Percentiles rank a stretch among this genome's conserved stretches.
phyloP scores from a whole-genome alignment of 768 basidiomycete species.

The Russula foetens region DNA sequence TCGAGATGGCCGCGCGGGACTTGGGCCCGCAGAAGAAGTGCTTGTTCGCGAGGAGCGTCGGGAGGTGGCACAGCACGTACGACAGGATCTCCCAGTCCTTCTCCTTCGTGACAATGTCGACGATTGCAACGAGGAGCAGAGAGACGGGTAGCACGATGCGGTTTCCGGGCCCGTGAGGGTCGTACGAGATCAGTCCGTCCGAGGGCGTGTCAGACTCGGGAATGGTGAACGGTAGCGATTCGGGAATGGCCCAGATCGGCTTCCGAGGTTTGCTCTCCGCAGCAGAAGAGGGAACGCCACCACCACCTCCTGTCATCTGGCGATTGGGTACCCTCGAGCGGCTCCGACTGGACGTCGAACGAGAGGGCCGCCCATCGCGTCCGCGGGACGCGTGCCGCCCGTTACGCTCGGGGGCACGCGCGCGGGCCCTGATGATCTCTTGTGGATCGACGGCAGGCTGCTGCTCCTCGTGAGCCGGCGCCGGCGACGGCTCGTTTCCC shows the following conservation, averaged over 20 bases:
- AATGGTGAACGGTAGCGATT: conserved; percentile 48
- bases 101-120: conserved; percentile 62
- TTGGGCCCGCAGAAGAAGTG: conserved; percentile 92
- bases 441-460: neutral
- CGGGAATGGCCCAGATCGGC: conserved; percentile 63
- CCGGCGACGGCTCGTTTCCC: neutral
- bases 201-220: conserved; percentile 53
- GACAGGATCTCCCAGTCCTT: conserved; percentile 90
- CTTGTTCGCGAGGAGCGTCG: conserved; percentile 88
- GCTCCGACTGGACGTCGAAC: conserved; percentile 20
- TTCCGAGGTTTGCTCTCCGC: conserved; percentile 31
- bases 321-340: conserved; percentile 42
- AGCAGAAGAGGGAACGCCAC: conserved; percentile 19
- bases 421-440: conserved; percentile 14
- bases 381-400: conserved; percentile 19
- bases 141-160: conserved; percentile 62
- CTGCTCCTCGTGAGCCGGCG: conserved; percentile 11
- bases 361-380: conserved; percentile 16
- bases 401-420: conserved; percentile 18
- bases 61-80: conserved; percentile 86
- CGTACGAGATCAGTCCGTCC: conserved; percentile 60
- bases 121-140: conserved; percentile 55
- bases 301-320: conserved; percentile 21
- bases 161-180: conserved; percentile 38
- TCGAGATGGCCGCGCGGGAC: conserved; percentile 52